A percentile compares a stretch with the other conserved stretches of the same genome.
phyloP scores from a whole-genome alignment of 352 stramenopile species.

The Pythium dissotocum region DNA sequence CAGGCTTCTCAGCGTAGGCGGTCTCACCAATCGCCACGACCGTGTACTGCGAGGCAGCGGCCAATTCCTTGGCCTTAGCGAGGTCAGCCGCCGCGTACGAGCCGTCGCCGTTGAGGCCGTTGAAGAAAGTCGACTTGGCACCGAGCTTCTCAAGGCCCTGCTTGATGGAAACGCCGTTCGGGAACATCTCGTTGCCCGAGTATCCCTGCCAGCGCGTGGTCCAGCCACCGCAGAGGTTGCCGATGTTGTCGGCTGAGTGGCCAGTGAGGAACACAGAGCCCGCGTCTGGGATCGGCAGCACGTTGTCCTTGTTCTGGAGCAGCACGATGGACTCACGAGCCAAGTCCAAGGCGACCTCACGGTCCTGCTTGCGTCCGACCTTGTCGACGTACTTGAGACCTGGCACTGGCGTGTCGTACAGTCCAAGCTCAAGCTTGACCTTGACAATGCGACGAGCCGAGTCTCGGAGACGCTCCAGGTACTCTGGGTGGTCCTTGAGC shows the following conservation, averaged over 20 bases:
- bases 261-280: constrained; percentile 69
- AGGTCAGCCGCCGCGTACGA: constrained; percentile 48
- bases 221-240: constrained; percentile 80
- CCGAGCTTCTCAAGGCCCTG: constrained; percentile 48
- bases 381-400: constrained; percentile 33
- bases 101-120: constrained; percentile 56
- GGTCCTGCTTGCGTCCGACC: constrained; percentile 25
- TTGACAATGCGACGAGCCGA: constrained; percentile 30
- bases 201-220: constrained; percentile 85
- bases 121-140: constrained; percentile 38
- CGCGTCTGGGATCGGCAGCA: constrained; percentile 49
- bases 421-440: constrained; percentile 30
- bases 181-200: constrained; percentile 60
- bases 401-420: constrained; percentile 29
- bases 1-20: constrained; percentile 83
- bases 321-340: constrained; percentile 58
- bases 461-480: constrained; percentile 19
- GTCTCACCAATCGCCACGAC: constrained; percentile 79
- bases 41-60: constrained; percentile 55
- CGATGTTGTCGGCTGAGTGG: constrained; percentile 68
- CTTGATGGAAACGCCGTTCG: constrained; percentile 64
- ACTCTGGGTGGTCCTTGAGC: constrained; percentile 29
- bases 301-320: constrained; percentile 75
- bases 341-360: constrained; percentile 25
- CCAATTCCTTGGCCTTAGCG: constrained; percentile 51